phyloP scores from a whole-genome alignment of 805 yeast species.

The Saturnispora quitensis region DNA sequence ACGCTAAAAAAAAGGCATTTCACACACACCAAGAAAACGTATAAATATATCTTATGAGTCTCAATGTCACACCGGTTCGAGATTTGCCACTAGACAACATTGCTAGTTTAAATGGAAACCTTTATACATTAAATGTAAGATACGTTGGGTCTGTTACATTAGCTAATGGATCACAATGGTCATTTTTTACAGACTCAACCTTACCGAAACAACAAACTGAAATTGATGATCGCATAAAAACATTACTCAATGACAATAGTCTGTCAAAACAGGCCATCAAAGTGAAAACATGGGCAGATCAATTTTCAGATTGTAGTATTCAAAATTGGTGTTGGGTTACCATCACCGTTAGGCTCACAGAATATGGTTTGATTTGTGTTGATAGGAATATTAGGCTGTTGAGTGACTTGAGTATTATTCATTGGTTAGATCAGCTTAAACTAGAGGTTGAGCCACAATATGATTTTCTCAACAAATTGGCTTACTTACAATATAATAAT shows the following conservation, averaged over 20 bases:
- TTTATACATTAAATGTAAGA: not conserved
- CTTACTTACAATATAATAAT: not conserved
- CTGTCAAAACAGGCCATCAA: not conserved
- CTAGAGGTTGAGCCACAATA: not conserved
- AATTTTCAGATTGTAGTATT: not conserved
- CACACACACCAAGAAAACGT: not conserved
- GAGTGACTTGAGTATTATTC: not conserved
- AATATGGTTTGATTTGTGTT: not conserved
- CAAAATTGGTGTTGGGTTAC: not conserved
- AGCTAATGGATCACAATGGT: not conserved
- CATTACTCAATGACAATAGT: not conserved
- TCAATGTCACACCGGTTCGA: not conserved
- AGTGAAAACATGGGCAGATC: not conserved
- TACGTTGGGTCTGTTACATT: not conserved
- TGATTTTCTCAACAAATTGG: slow-evolving; percentile 1
- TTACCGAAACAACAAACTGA: not conserved
- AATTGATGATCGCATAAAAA: not conserved
- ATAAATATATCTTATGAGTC: not conserved
- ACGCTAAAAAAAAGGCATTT: not conserved
- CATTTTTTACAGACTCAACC: slow-evolving; percentile 1
- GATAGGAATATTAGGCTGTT: not conserved
- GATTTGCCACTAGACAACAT: not conserved
- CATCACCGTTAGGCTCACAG: not conserved
- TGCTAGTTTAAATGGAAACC: not conserved
- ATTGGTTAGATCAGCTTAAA: not conserved